phyloP scores from a whole-genome alignment of 2,329 filamentous ascomycete genomes.

The Xylariaceae sp. region DNA sequence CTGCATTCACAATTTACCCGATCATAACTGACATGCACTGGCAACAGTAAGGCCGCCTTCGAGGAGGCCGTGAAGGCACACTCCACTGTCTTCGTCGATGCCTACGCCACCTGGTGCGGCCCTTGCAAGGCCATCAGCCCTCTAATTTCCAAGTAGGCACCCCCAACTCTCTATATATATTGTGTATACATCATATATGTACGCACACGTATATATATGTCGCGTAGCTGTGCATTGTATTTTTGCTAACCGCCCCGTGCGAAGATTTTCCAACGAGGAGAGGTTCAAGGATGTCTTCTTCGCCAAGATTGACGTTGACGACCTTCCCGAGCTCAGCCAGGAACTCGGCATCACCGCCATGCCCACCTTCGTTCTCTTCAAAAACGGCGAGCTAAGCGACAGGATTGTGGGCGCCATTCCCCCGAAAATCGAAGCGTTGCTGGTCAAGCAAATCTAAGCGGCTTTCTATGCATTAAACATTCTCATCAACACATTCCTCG shows the following conservation, averaged over 20 bases:
- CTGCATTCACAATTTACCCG: neutral
- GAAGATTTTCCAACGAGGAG: slow-evolving; percentile 56
- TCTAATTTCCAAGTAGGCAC: slow-evolving; percentile 58
- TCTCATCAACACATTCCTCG: no score
- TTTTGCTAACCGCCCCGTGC: slow-evolving; percentile 6
- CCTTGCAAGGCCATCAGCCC: slow-evolving; percentile 92
- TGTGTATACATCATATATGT: neutral
- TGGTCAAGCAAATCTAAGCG: slow-evolving; percentile 28
- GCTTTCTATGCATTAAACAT: neutral
- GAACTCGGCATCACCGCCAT: slow-evolving; percentile 82
- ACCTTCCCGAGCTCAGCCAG: slow-evolving; percentile 68
- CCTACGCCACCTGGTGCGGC: slow-evolving; percentile 86
- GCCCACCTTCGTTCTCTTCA: slow-evolving; percentile 87
- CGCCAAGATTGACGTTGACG: slow-evolving; percentile 88
- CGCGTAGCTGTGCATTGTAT: no score
- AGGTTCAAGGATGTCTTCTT: slow-evolving; percentile 62
- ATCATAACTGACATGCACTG: slow-evolving; percentile 9
- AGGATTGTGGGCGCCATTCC: slow-evolving; percentile 81
- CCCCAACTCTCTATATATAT: neutral
- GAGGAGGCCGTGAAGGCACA: slow-evolving; percentile 36
- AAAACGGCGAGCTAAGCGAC: slow-evolving; percentile 66
- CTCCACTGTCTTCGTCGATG: slow-evolving; percentile 74
- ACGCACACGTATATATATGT: no score
- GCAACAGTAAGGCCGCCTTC: slow-evolving; percentile 29
- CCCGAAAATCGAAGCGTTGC: slow-evolving; percentile 53